A percentile compares a stretch with the other conserved stretches of the same genome.
Conservation (phyloP, 2,329 filamentous ascomycete genomes). For the Pseudogymnoascus sp. region DNA sequence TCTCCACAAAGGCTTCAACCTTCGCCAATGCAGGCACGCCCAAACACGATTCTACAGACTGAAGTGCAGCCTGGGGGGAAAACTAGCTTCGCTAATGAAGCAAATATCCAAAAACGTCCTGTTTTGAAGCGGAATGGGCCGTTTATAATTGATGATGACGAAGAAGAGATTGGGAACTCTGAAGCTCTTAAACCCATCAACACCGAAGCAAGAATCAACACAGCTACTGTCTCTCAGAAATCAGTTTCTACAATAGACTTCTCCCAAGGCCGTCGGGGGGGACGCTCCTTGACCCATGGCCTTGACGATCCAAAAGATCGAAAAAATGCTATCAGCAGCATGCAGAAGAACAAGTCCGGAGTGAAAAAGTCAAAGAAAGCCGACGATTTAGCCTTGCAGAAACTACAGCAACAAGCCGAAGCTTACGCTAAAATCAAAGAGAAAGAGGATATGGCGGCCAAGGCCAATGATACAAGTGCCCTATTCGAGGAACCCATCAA, state of each 20-base stretch:
- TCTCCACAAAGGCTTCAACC: neutral
- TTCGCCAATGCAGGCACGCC: neutral
- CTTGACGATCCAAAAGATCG: neutral
- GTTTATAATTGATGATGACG: neutral
- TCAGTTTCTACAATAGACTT: neutral
- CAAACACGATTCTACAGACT: neutral
- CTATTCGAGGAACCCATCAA: neutral
- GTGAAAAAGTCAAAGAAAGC: neutral
- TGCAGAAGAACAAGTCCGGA: neutral
- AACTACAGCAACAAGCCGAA: neutral
- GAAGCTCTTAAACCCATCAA: neutral
- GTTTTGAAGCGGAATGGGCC: neutral
- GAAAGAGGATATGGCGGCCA: neutral
- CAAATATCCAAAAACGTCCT: neutral
- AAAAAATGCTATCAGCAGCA: neutral
- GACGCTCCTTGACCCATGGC: neutral
- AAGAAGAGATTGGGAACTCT: neutral
- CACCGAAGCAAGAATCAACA: too few relatives aligned
- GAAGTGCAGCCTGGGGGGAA: neutral
- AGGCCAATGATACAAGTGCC: neutral
- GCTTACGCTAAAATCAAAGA: neutral
- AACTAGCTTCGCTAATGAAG: neutral
- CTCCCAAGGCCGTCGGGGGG: neutral
- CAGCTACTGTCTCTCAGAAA: neutral
- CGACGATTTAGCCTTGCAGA: neutral